phyloP scores from a whole-genome alignment of 345 rosid species.

The Boechera divaricarpa region DNA sequence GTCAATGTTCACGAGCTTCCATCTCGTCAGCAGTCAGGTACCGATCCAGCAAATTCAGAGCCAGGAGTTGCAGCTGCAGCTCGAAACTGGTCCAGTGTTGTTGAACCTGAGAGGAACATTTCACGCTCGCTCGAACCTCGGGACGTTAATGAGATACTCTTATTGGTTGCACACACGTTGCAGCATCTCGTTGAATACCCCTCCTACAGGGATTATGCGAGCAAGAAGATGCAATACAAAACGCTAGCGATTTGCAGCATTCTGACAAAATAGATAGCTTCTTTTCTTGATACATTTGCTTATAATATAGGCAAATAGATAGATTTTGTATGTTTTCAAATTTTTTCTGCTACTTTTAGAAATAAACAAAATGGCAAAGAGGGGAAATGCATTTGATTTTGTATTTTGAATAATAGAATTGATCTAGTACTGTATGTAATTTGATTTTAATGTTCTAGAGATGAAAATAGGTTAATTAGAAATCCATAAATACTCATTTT shows the following conservation, averaged over 20 bases:
- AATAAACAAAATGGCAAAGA: slow-evolving; percentile 17
- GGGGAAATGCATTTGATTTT: slow-evolving; percentile 10
- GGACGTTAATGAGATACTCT: slow-evolving; percentile 70
- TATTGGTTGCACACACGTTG: slow-evolving; percentile 71
- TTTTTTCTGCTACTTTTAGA: slow-evolving; percentile 3
- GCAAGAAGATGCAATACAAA: slow-evolving; percentile 66
- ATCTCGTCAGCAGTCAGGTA: slow-evolving; percentile 81
- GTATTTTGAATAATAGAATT: slow-evolving; percentile 2
- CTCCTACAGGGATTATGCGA: slow-evolving; percentile 74
- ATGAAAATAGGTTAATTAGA: background rate
- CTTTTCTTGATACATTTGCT: slow-evolving; percentile 6
- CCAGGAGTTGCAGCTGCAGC: slow-evolving; percentile 57
- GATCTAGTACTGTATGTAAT: background rate
- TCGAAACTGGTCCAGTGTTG: slow-evolving; percentile 54
- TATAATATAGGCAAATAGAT: background rate
- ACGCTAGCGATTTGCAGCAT: slow-evolving; percentile 48
- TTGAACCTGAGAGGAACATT: slow-evolving; percentile 69
- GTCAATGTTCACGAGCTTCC: slow-evolving; percentile 57
- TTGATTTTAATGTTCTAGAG: background rate
- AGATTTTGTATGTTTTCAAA: slow-evolving; percentile 21
- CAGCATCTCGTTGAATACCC: slow-evolving; percentile 56
- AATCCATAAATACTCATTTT: background rate
- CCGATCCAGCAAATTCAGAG: slow-evolving; percentile 55
- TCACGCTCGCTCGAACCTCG: slow-evolving; percentile 68
- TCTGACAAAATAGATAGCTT: background rate